phyloP scores from a whole-genome alignment of 768 basidiomycete species.

The Psilocybe azurescens region DNA sequence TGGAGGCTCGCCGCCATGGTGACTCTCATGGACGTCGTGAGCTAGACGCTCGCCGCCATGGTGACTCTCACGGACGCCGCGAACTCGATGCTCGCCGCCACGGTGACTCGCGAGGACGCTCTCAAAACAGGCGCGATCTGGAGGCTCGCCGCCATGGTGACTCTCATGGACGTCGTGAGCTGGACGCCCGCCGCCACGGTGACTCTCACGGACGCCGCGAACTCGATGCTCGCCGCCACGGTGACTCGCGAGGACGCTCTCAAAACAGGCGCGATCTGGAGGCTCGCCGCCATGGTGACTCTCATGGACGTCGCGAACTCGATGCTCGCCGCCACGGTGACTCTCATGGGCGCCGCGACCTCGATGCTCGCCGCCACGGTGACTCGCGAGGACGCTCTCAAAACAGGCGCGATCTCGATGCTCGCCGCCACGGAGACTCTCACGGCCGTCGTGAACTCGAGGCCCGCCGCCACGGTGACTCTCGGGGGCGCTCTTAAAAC shows the following conservation, averaged over 20 bases:
- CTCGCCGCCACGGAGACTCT: not conserved
- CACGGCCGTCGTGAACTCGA: slow-evolving; percentile 2
- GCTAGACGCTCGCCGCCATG: slow-evolving; percentile 9
- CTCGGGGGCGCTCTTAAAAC: not conserved
- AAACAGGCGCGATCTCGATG: not conserved
- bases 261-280: not conserved
- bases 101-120: not conserved
- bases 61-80: slow-evolving; percentile 3
- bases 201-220: not conserved
- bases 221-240: slow-evolving; percentile 3
- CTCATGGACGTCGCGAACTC: not conserved
- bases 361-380: slow-evolving; percentile 4
- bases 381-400: not conserved
- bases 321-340: slow-evolving; percentile 11
- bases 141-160: slow-evolving; percentile 12
- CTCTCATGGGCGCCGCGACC: not conserved
- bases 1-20: slow-evolving; percentile 1
- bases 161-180: not conserved
- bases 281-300: slow-evolving; percentile 7
- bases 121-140: not conserved
- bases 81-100: slow-evolving; percentile 6
- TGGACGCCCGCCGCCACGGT: not conserved
- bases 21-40: not conserved
- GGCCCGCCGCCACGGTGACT: slow-evolving; percentile 10
- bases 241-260: not conserved